Evolutionary conservation across 768 basidiomycete genomes (phyloP).

Genomic region (Russula sp.): DNA sequence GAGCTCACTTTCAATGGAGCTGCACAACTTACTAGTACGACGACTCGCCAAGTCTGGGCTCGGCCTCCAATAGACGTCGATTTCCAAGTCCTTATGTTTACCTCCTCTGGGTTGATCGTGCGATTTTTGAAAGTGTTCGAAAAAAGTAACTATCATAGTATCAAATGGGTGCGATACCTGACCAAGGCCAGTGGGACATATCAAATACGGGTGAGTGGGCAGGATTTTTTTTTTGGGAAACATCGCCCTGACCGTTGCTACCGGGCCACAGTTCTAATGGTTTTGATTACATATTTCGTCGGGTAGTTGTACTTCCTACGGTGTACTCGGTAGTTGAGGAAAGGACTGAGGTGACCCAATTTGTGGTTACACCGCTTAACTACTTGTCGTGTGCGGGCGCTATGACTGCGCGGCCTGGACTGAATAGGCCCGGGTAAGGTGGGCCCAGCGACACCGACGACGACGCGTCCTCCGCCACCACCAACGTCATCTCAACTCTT

Average conservation of each 20-base stretch:
- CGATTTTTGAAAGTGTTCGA: conserved; percentile 98
- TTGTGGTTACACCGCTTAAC: neutral
- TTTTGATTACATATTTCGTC: neutral
- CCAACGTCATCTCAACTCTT: neutral
- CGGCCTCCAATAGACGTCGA: conserved; percentile 97
- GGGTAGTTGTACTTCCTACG: neutral
- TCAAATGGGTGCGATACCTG: conserved; percentile 94
- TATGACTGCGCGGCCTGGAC: neutral
- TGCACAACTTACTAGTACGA: conserved; percentile 81
- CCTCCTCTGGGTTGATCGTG: conserved; percentile 90
- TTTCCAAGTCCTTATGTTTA: conserved; percentile 99
- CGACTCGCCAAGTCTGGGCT: conserved; percentile 93
- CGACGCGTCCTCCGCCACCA: neutral
- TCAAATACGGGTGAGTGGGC: conserved; percentile 76
- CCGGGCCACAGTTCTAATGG: conserved; percentile 16
- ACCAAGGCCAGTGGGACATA: conserved; percentile 92
- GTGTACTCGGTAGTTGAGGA: neutral
- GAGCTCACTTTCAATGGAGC: conserved; percentile 81
- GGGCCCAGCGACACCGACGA: neutral
- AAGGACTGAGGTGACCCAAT: neutral
- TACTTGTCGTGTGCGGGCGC: conserved; percentile 6
- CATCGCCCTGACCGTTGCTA: neutral
- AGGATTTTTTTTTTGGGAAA: neutral
- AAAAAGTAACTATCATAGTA: conserved; percentile 87
- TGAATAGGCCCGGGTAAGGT: neutral